Evolutionary conservation across 352 stramenopile genomes (phyloP).

Genomic region (Globisporangium middletonii): DNA sequence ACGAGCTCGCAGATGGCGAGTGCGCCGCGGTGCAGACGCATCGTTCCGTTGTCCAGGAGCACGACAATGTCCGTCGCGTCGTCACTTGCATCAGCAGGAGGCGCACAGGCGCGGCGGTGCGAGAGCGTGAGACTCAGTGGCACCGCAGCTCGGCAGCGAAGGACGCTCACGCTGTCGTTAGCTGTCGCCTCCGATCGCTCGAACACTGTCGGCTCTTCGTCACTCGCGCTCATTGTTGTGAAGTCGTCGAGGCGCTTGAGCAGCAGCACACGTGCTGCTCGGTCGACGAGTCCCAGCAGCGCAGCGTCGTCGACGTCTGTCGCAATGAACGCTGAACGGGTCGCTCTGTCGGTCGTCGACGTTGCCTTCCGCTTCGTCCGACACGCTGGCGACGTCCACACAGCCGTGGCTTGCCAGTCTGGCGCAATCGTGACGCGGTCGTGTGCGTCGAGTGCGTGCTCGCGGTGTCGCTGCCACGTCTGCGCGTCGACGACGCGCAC

Average conservation of each 20-base stretch:
- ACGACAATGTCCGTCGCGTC: conserved; percentile 33
- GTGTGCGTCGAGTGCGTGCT: conserved; percentile 17
- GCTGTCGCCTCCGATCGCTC: no score
- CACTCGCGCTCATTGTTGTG: not conserved
- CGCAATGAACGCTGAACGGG: conserved; percentile 27
- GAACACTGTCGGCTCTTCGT: not conserved
- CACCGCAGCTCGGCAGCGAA: conserved; percentile 39
- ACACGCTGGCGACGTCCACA: conserved; percentile 28
- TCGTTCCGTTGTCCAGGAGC: conserved; percentile 19
- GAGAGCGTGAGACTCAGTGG: conserved; percentile 14
- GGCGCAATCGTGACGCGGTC: conserved; percentile 30
- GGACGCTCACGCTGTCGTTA: conserved; percentile 3
- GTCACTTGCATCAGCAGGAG: not conserved
- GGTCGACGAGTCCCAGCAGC: conserved; percentile 45
- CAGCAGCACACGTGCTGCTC: conserved; percentile 23
- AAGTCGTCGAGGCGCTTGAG: conserved; percentile 20
- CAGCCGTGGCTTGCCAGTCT: conserved; percentile 25
- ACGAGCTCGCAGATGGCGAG: conserved; percentile 26
- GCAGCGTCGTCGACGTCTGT: conserved; percentile 16
- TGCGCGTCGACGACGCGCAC: conserved; percentile 34
- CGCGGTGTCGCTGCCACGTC: conserved; percentile 30
- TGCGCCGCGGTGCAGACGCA: conserved; percentile 30
- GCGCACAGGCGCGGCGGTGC: no score
- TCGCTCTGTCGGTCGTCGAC: not conserved
- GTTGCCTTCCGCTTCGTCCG: conserved; percentile 2